Evolutionary conservation across 148 eudicot genomes (phyloP).

Genomic region (Vaccinium macrocarpon): DNA sequence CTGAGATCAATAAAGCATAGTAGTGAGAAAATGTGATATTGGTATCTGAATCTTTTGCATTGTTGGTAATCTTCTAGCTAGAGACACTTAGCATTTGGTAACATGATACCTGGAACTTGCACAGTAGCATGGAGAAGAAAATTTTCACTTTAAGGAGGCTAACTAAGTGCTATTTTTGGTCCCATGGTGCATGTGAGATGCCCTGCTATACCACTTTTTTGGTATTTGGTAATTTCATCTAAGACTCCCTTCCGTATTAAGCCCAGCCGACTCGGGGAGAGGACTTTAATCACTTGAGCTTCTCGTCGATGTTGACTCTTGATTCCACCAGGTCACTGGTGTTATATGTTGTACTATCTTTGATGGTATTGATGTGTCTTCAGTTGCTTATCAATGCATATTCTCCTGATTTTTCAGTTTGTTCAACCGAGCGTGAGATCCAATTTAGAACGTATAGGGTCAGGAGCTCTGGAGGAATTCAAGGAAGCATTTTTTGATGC

Average conservation of each 20-base stretch:
- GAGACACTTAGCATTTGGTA: not conserved
- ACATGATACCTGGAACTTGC: not conserved
- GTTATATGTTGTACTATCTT: not conserved
- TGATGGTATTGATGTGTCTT: not conserved
- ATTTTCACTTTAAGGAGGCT: not conserved
- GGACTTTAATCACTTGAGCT: not conserved
- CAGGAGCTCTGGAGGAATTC: constrained; percentile 61
- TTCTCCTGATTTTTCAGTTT: constrained; percentile 42
- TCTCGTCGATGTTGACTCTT: not conserved
- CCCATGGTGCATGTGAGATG: not conserved
- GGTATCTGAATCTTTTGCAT: not conserved
- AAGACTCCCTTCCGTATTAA: not conserved
- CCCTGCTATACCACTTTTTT: not conserved
- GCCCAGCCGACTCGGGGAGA: not conserved
- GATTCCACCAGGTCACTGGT: not conserved
- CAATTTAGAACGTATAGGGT: constrained; percentile 64
- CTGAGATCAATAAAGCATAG: not conserved
- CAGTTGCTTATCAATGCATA: not conserved
- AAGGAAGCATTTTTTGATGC: constrained; percentile 65
- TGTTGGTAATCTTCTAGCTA: not conserved
- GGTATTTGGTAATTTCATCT: not conserved
- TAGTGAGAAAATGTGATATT: not conserved
- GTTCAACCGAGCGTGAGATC: constrained; percentile 73
- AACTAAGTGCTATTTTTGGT: not conserved
- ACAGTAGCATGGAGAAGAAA: not conserved